Evolutionary conservation across 2,329 filamentous ascomycete species (phyloP).

Genomic region (Fusarium fujikuroi): DNA sequence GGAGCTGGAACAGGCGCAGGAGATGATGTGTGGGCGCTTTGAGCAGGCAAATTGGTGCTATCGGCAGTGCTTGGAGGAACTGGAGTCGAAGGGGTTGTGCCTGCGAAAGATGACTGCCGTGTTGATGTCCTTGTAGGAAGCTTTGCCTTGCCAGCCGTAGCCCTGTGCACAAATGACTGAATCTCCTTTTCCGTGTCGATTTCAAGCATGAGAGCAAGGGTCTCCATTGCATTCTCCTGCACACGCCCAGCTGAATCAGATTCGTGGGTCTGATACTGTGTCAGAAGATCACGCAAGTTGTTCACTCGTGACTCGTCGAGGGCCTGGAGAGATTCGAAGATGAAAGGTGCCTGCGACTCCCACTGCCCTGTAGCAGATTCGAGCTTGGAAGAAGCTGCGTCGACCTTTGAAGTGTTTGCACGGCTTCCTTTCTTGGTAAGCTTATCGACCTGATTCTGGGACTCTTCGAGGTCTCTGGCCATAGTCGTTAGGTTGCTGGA

Average conservation of each 20-base stretch:
- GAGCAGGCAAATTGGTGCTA: slow-evolving; percentile 34
- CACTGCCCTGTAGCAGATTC: slow-evolving; percentile 86
- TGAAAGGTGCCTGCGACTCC: slow-evolving; percentile 93
- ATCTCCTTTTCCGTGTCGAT: slow-evolving; percentile 90
- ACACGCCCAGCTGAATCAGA: slow-evolving; percentile 84
- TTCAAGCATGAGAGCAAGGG: slow-evolving; percentile 84
- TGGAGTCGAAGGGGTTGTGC: slow-evolving; percentile 41
- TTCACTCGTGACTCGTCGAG: slow-evolving; percentile 91
- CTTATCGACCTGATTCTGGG: slow-evolving; percentile 88
- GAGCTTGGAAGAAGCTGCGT: slow-evolving; percentile 76
- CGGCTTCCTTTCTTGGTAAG: slow-evolving; percentile 81
- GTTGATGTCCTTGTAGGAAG: slow-evolving; percentile 54
- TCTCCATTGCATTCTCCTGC: slow-evolving; percentile 79
- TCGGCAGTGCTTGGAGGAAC: slow-evolving; percentile 44
- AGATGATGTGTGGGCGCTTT: slow-evolving; percentile 17
- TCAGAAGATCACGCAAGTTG: slow-evolving; percentile 88
- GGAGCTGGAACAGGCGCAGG: slow-evolving; percentile 20
- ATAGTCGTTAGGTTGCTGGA: slow-evolving; percentile 82
- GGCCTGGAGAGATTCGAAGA: slow-evolving; percentile 92
- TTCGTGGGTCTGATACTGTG: slow-evolving; percentile 93
- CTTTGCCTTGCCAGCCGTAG: slow-evolving; percentile 54
- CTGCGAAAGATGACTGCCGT: slow-evolving; percentile 53
- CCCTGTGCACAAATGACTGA: slow-evolving; percentile 69
- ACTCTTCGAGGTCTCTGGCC: slow-evolving; percentile 85
- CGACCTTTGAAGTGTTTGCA: slow-evolving; percentile 80